phyloP scores from a whole-genome alignment of 2,329 filamentous ascomycete species.

The Fusarium brachygibbosum region DNA sequence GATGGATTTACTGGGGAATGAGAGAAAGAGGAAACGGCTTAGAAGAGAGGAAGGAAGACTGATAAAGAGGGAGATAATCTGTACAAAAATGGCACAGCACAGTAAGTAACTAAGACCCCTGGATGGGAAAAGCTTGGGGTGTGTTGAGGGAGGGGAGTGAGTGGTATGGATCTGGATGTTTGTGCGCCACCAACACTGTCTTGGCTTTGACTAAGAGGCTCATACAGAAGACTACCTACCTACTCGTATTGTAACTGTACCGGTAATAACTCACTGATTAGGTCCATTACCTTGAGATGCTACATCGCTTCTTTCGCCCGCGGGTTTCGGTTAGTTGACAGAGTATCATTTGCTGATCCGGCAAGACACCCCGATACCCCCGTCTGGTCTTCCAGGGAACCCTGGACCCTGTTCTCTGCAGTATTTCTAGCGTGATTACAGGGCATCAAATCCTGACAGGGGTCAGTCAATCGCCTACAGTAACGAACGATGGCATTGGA shows the following conservation, averaged over 20 bases:
- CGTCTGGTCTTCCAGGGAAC: not conserved
- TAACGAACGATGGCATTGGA: not conserved
- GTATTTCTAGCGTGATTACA: not conserved
- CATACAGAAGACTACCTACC: not conserved
- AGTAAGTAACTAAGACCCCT: conserved; percentile 6
- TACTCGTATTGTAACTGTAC: not conserved
- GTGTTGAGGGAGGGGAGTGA: not conserved
- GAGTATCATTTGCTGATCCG: conserved; percentile 25
- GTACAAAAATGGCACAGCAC: not conserved
- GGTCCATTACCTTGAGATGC: not conserved
- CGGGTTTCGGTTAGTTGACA: not conserved
- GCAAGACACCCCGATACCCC: conserved; percentile 23
- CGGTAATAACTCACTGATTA: conserved; percentile 1
- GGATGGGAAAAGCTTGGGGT: not conserved
- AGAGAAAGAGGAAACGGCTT: not conserved
- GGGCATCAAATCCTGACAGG: not conserved
- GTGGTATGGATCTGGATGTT: not conserved
- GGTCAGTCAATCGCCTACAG: not conserved
- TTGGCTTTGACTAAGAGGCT: conserved; percentile 6
- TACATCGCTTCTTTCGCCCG: conserved; percentile 1
- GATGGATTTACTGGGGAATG: not conserved
- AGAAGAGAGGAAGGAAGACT: conserved; percentile 7
- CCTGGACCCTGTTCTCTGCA: conserved; percentile 1
- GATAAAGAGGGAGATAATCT: not conserved
- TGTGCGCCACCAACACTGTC: conserved; percentile 28